Evolutionary conservation across 768 basidiomycete genomes (phyloP), one percentile per base, ranked within the genome.

Genomic region (Kwoniella mangroviensis): DNA sequence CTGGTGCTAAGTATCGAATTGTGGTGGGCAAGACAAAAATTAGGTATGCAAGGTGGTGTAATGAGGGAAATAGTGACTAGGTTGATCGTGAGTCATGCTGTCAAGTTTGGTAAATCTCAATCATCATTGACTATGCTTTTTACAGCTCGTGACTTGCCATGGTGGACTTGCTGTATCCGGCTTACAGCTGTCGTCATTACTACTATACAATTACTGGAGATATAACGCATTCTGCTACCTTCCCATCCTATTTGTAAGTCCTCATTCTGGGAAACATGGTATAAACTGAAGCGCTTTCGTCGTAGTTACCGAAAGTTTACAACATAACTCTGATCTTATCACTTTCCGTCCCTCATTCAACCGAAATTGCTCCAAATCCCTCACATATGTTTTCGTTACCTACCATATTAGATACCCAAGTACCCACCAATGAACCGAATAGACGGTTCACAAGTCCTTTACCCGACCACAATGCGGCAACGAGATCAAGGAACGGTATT

Each of bases 291-390:
- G 19, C 2, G 13, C 5, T 13, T 52, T 61, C 3, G 64, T 21
- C 12, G 7, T 21, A 76, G 75, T 65, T 79, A 9, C 75, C 75
- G 17, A 79, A 79, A 67, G 69, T 77, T 19, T 79, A 77, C 67
- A 75, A 60, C 28, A 73, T 79, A 52, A 79, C 78, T 19, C 67
- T 79, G 24, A 67, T 79, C 34, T 69, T 79, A n/a, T 75, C 78
- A 22, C 61, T 79, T 7, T 71, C 75, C 17, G 41, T 70, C 1
- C 67, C 70, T 1, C 68, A 72, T 64, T 43, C 49, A 15, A 55
- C 61, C 56, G 53, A 65, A 19, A n/a, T 54, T 21, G 68, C 52
- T 22, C 63, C 28, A 12, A 52, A 34, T n/a, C 66, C 64, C 12
- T 70, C 68, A 10, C 68, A 67, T 19, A 41, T 66, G 11, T 61